Evolutionary conservation across 2,329 filamentous ascomycete species (phyloP).

Genomic region (Sclerotinia spermophila): DNA sequence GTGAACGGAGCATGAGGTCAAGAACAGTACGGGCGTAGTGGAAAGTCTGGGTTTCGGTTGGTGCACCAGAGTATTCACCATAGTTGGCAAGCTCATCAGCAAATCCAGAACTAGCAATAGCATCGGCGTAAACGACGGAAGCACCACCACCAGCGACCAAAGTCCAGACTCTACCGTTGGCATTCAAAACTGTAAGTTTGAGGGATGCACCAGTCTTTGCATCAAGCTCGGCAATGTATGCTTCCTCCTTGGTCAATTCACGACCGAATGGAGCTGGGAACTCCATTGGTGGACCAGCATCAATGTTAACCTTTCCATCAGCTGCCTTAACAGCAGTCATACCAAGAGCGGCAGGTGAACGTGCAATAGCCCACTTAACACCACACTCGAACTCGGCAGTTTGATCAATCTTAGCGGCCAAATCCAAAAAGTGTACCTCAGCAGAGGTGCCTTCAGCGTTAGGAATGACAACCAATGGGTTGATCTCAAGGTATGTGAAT

Average conservation of each 20-base stretch:
- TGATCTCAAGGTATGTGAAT: slow-evolving; percentile 99
- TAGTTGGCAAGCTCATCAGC: slow-evolving; percentile 98
- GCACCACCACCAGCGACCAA: slow-evolving; percentile 98
- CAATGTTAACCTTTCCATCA: slow-evolving; percentile 80
- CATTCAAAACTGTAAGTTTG: slow-evolving; percentile 95
- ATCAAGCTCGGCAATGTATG: slow-evolving; percentile 97
- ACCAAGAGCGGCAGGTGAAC: slow-evolving; percentile 83
- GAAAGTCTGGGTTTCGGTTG: slow-evolving; percentile 98
- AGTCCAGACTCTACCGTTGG: slow-evolving; percentile 91
- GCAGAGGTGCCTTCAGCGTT: slow-evolving; percentile 90
- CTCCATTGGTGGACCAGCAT: slow-evolving; percentile 96
- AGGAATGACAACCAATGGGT: slow-evolving; percentile 96
- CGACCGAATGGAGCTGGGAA: slow-evolving; percentile 98
- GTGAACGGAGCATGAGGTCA: slow-evolving; percentile 94
- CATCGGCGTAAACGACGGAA: slow-evolving; percentile 97
- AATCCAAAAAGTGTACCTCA: slow-evolving; percentile 94
- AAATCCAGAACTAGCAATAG: slow-evolving; percentile 94
- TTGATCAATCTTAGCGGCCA: slow-evolving; percentile 98
- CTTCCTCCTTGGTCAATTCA: slow-evolving; percentile 98
- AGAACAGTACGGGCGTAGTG: slow-evolving; percentile 97
- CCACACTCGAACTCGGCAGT: slow-evolving; percentile 99
- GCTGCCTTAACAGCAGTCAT: slow-evolving; percentile 63
- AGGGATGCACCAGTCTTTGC: slow-evolving; percentile 99
- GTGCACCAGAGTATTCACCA: slow-evolving; percentile 98
- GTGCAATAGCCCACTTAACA: slow-evolving; percentile 97